Conservation (phyloP, 495 filamentous ascomycete species). For the Collariella sp. region DNA sequence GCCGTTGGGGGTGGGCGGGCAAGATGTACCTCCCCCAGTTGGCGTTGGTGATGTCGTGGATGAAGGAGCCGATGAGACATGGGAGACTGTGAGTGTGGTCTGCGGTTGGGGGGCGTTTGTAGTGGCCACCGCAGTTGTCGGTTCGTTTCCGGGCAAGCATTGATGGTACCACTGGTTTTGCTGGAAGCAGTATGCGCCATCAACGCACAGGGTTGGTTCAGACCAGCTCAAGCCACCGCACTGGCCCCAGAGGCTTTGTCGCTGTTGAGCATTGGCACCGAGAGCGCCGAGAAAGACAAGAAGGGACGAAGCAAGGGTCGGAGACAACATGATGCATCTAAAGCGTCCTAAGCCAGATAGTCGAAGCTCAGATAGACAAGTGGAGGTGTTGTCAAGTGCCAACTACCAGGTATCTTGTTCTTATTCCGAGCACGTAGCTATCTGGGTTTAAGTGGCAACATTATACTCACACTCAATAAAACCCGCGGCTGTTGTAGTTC, state of each 20-base stretch:
- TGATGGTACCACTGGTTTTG: constrained; percentile 37
- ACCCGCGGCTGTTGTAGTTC: too few relatives aligned
- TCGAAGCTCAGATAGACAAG: too few relatives aligned
- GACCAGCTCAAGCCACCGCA: constrained; percentile 40
- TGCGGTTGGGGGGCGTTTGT: constrained; percentile 1
- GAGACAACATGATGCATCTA: constrained; percentile 11
- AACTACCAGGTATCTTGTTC: too few relatives aligned
- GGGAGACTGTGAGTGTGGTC: constrained; percentile 5
- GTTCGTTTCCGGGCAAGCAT: constrained; percentile 24
- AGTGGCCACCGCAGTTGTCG: constrained; percentile 2
- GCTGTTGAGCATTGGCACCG: constrained; percentile 12
- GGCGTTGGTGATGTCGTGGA: neutral
- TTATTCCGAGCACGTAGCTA: too few relatives aligned
- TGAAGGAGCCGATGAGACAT: neutral
- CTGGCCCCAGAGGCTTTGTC: constrained; percentile 28
- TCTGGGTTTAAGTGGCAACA: too few relatives aligned
- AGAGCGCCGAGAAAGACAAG: constrained; percentile 17
- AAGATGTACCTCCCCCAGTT: constrained; percentile 5
- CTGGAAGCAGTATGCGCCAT: constrained; percentile 32
- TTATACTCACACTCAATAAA: too few relatives aligned
- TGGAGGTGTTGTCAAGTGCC: too few relatives aligned
- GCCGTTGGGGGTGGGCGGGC: constrained; percentile 15
- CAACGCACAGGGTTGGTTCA: constrained; percentile 32
- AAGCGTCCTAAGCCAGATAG: too few relatives aligned
- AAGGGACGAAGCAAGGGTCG: constrained; percentile 13